These are phyloP conservation scores for Tilletia setariae DNA, from an alignment of 1,284 basidiomycete species.

Conservation along the genomic window DNA sequence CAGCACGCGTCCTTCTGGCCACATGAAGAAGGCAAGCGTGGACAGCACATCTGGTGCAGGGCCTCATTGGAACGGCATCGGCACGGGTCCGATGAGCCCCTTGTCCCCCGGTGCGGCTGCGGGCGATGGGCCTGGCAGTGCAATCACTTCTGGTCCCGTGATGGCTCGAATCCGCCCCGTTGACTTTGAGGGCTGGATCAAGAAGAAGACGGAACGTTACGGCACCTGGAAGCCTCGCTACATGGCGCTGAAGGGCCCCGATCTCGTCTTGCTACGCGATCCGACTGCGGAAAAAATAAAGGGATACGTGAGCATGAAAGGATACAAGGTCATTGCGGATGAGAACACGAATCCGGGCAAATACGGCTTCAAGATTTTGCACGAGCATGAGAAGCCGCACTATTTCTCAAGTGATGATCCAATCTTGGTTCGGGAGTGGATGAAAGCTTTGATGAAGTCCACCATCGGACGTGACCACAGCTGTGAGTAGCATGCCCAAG, in stretches of 20 bases:
- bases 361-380: slow-evolving; percentile 92
- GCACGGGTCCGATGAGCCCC: slow-evolving; percentile 16
- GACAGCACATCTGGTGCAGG: slow-evolving; percentile 25
- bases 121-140: slow-evolving; percentile 32
- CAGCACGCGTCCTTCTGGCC: not conserved
- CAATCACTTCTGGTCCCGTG: slow-evolving; percentile 21
- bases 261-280: slow-evolving; percentile 39
- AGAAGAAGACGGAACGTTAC: slow-evolving; percentile 90
- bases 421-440: slow-evolving; percentile 82
- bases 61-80: slow-evolving; percentile 14
- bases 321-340: slow-evolving; percentile 90
- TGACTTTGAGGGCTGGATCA: slow-evolving; percentile 70
- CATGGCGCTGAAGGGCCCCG: slow-evolving; percentile 86
- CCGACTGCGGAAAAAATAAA: slow-evolving; percentile 66
- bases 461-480: slow-evolving; percentile 72
- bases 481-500: slow-evolving; percentile 28
- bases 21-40: slow-evolving; percentile 24
- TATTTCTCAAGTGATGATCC: slow-evolving; percentile 89
- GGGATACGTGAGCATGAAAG: slow-evolving; percentile 85
- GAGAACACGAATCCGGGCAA: slow-evolving; percentile 86
- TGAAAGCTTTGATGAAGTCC: slow-evolving; percentile 99
- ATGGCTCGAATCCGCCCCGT: slow-evolving; percentile 48
- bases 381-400: slow-evolving; percentile 81
- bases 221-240: slow-evolving; percentile 89
- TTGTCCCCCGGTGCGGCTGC: not conserved